Conservation (phyloP, 1,284 basidiomycete species). For the Volvariella surrecta region DNA sequence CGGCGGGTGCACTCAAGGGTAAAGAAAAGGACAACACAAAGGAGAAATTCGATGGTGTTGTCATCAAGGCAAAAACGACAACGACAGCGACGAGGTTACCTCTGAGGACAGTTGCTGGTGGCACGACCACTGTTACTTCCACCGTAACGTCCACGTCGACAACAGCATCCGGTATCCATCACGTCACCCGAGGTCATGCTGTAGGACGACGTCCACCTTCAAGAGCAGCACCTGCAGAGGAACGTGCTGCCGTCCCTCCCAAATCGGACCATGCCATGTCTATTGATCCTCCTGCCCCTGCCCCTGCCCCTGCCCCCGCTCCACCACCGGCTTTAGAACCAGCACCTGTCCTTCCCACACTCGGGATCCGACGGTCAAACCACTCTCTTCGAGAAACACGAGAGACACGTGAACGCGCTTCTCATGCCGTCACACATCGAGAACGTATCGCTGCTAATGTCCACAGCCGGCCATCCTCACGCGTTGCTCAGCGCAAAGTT, state of each 20-base stretch:
- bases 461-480: slow-evolving; percentile 22
- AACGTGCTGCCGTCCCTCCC: slow-evolving; percentile 12
- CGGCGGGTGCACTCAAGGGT: slow-evolving; percentile 25
- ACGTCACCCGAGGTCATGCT: slow-evolving; percentile 9
- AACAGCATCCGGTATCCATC: too few species aligned
- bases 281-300: slow-evolving; percentile 34
- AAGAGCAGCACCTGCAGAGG: slow-evolving; percentile 24
- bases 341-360: slow-evolving; percentile 28
- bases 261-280: slow-evolving; percentile 45
- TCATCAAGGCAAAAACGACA: slow-evolving; percentile 35
- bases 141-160: too few species aligned
- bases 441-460: slow-evolving; percentile 11
- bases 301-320: too few species aligned
- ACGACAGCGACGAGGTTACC: slow-evolving; percentile 30
- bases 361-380: slow-evolving; percentile 33
- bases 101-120: slow-evolving; percentile 25
- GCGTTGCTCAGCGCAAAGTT: slow-evolving; percentile 16
- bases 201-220: not conserved
- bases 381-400: slow-evolving; percentile 12
- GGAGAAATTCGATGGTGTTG: slow-evolving; percentile 47
- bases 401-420: not conserved
- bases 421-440: slow-evolving; percentile 14
- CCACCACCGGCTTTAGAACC: too few species aligned
- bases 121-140: slow-evolving; percentile 13
- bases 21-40: slow-evolving; percentile 34